Evolutionary conservation across 352 stramenopile genomes (phyloP), one percentile per base, ranked within the genome.

Genomic region (Albugo laibachii): DNA sequence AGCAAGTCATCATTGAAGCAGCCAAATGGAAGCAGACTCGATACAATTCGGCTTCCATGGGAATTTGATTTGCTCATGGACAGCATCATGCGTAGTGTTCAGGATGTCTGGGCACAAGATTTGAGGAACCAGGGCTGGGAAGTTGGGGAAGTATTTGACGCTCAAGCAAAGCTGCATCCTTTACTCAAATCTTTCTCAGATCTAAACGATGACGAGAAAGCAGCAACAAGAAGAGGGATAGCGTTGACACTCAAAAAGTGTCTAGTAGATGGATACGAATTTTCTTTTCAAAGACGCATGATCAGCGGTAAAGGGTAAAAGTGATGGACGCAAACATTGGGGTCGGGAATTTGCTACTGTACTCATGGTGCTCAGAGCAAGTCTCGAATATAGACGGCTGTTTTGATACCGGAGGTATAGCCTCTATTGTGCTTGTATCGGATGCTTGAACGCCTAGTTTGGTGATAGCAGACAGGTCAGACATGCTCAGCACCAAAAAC

Each of bases 371-470:
- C 3, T 31, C 24, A 14, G 61, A 93, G 58, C 47, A 93, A 78
- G 57, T 94, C 83, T 45, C 71, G 65, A 55, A 95, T 69, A 57
- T 75, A 80, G 47, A 95, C 83, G 16, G 68, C 57, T 51, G 80
- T 85, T 59, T 88, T 88, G 49, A 95, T 92, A 54, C 80, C 81
- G 55, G 79, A 82, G 20, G 77, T 92, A 61, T 87, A 92, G 36
- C 83, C 83, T 64, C 94, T 78, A 45, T 95, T 89, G 49, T 85
- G 93, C 54, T 88, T 85, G 62, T 83, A 95, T 21, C 69, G 71
- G 48, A 95, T 71, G 20, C 62, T 53, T 1, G 58, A 54, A n/a
- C 74, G 58, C 11, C 48, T 36, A 31, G 38, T 64, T 50, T 24
- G 8, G 8, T 3, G 3, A 43, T 24, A 3, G 8, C 3, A 3